Evolutionary conservation across 129 eudicot species (phyloP), one percentile per base, ranked within the genome.

Genomic region (Arctium lappa): DNA sequence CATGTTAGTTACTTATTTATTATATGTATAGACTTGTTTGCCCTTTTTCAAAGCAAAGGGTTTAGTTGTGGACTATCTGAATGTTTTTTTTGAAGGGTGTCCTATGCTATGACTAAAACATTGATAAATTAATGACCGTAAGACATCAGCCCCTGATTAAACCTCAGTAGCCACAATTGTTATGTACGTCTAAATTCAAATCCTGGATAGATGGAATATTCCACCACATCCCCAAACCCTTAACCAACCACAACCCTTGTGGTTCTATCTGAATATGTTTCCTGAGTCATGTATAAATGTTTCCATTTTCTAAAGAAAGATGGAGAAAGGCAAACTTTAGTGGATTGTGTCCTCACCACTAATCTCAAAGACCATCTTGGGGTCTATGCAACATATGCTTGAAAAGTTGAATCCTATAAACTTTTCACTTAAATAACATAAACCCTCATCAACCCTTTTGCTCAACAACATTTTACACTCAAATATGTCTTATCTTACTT

Each of bases 401-500:
- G 40, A 29, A 8, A 76, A 12, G 42, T 56, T 56, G n/a, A 34
- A 53, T 34, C 13, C 8, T 56, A 33, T 60, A 32, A 22, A 53
- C 42, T 31, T 32, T 2, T 56, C 71, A 76, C 70, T 76, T 56
- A 56, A 16, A 76, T 76, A 76, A 34, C 40, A 76, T 8, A 30
- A 37, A 29, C 73, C 12, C 73, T 56, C 65, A 4, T 8, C 40
- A 69, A 74, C 68, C 50, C 53, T 74, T 56, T 8, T 36, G 33
- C 16, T 50, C n/a, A 42, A 40, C 74, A 42, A 34, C 70, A 68
- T n/a, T 32, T 36, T 12, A 78, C 82, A 75, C 27, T 53, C 33
- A 66, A 33, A 7, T 10, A 82, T 85, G 85, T 68, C 84, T 48
- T 72, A 80, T 37, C 29, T 79, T 80, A 73, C 50, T 71, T 82